These are phyloP conservation scores for Mycena kentingensis DNA, from an alignment of 768 basidiomycete species.

Conservation along the genomic window DNA sequence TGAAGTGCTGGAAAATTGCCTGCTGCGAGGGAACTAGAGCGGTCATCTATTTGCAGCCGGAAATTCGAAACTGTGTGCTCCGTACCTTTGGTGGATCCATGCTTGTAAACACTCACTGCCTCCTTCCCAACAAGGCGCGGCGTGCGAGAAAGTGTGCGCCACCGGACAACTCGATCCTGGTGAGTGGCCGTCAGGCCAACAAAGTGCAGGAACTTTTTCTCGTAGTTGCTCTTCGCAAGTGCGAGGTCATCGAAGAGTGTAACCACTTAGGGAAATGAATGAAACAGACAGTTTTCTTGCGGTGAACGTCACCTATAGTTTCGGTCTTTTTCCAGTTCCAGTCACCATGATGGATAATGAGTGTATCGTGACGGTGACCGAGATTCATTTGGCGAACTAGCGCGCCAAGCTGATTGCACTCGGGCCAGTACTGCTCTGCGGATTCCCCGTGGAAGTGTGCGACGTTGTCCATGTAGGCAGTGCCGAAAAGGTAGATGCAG, in stretches of 20 bases:
- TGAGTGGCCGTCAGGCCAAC: neutral
- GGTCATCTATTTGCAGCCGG: neutral
- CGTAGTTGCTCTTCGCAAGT: neutral
- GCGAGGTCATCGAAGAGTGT: no score
- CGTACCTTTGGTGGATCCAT: neutral
- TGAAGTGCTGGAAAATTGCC: neutral
- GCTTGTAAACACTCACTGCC: neutral
- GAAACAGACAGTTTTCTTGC: neutral
- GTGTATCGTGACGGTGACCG: slow-evolving; percentile 25
- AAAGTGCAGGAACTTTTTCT: neutral
- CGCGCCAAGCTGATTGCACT: slow-evolving; percentile 19
- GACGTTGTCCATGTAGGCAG: slow-evolving; percentile 19
- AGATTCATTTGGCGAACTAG: slow-evolving; percentile 27
- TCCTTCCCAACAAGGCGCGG: neutral
- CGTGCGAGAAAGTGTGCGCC: neutral
- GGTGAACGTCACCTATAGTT: neutral
- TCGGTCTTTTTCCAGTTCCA: slow-evolving; percentile 26
- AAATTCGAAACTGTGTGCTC: neutral
- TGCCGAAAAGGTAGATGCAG: slow-evolving; percentile 22
- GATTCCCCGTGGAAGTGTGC: slow-evolving; percentile 29
- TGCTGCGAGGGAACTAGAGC: neutral
- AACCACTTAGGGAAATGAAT: neutral
- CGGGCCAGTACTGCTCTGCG: slow-evolving; percentile 24
- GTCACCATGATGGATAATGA: slow-evolving; percentile 22
- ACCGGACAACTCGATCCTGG: neutral